Percentiles rank a stretch among this genome's conserved stretches.
These are phyloP conservation scores for Aspergillus sp. DNA, from an alignment of 2,329 filamentous ascomycete species.

Conservation along the genomic window DNA sequence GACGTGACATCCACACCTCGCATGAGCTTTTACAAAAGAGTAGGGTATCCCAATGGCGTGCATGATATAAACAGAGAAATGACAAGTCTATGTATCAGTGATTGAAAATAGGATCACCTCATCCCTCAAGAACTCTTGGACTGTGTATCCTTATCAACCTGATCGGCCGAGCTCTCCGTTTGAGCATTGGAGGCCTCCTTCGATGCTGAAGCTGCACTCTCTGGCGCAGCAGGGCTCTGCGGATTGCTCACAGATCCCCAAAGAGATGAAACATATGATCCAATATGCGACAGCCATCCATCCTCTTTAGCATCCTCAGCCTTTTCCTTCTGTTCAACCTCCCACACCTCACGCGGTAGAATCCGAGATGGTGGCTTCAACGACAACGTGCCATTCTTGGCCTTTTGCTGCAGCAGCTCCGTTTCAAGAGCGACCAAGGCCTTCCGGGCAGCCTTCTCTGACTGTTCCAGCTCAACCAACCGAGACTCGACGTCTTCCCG, in stretches of 20 bases:
- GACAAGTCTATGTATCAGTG: not conserved
- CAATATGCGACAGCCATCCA: conserved; percentile 28
- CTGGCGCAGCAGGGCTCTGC: not conserved
- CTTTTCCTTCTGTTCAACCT: conserved; percentile 25
- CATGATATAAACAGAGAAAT: not conserved
- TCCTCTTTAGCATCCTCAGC: conserved; percentile 19
- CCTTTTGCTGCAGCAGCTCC: conserved; percentile 37
- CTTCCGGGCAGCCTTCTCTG: conserved; percentile 34
- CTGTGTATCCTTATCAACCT: not conserved
- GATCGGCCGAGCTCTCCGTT: not conserved
- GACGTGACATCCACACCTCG: not conserved
- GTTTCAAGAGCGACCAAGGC: conserved; percentile 41
- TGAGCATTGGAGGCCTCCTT: not conserved
- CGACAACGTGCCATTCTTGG: conserved; percentile 27
- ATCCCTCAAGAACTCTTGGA: not conserved
- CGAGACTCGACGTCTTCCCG: conserved; percentile 56
- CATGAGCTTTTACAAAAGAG: not conserved
- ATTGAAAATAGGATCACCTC: not conserved
- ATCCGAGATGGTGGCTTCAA: conserved; percentile 25
- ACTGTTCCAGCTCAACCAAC: conserved; percentile 51
- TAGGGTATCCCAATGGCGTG: not conserved
- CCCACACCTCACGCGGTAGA: conserved; percentile 36
- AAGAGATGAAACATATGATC: conserved; percentile 27
- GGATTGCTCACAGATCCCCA: conserved; percentile 5
- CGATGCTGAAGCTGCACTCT: not conserved